Evolutionary conservation across 2,329 filamentous ascomycete genomes (phyloP).

Genomic region (Penicillium sp.): DNA sequence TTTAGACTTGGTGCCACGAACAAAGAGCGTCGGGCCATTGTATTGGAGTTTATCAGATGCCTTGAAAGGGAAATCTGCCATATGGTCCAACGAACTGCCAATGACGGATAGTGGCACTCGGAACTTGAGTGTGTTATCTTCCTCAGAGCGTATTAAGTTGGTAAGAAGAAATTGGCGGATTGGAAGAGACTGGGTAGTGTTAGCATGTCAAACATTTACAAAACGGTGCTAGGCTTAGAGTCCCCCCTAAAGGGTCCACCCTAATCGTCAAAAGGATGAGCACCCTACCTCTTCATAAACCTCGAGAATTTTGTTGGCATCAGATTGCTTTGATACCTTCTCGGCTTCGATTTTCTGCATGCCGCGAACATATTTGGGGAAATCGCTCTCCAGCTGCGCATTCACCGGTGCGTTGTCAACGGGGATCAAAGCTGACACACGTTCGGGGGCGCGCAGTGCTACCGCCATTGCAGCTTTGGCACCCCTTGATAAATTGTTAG

Average conservation of each 20-base stretch:
- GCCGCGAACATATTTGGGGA: slow-evolving; percentile 74
- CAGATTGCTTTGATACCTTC: slow-evolving; percentile 64
- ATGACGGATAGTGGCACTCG: slow-evolving; percentile 75
- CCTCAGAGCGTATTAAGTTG: slow-evolving; percentile 64
- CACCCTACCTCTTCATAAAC: slow-evolving; percentile 65
- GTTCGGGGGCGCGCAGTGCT: slow-evolving; percentile 66
- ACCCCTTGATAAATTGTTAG: slow-evolving; percentile 56
- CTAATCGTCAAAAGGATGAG: slow-evolving; percentile 2
- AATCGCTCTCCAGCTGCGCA: slow-evolving; percentile 69
- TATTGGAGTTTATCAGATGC: slow-evolving; percentile 68
- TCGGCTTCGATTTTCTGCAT: slow-evolving; percentile 79
- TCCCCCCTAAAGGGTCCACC: neutral
- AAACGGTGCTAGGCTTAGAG: neutral
- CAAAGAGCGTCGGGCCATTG: slow-evolving; percentile 74
- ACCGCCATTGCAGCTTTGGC: slow-evolving; percentile 91
- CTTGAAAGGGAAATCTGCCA: slow-evolving; percentile 87
- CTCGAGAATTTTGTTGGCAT: slow-evolving; percentile 76
- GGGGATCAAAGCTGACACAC: slow-evolving; percentile 69
- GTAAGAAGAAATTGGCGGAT: slow-evolving; percentile 90
- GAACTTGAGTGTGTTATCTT: slow-evolving; percentile 64
- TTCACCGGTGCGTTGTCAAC: slow-evolving; percentile 93
- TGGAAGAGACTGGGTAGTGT: slow-evolving; percentile 54
- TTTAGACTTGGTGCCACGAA: slow-evolving; percentile 49
- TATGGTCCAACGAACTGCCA: slow-evolving; percentile 63
- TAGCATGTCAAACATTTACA: neutral